Evolutionary conservation across 768 basidiomycete species (phyloP), one percentile per base, ranked within the genome.

Genomic region (Mycena amicta): DNA sequence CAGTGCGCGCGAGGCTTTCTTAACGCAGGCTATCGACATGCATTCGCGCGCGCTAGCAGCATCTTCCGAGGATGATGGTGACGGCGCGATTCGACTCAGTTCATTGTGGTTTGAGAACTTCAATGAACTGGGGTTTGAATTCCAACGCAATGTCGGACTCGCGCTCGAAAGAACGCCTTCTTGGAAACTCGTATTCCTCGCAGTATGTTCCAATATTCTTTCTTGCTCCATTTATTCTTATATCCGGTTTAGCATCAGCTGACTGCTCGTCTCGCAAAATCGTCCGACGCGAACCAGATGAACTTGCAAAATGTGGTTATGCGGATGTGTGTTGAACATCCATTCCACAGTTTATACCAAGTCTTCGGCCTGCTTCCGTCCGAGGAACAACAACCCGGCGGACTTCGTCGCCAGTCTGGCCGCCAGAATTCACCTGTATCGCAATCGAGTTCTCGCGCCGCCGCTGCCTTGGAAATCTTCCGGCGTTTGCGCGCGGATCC

Each of bases 91-190:
- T 53, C 86, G 93, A 12, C 78, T 99, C 27, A 88, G 86, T 63
- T 95, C 95, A 1, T 80, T 98, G 2, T 98, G 96, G 97, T 87
- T 98, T 60, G 84, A 89, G 1, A 92, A 94, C 66, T 90, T 94
- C 62, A 84, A 89, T 40, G 82, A 87, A 60, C 72, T 69, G 45
- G 70, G 73, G 45, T 71, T 84, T 23, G 81, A 81, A 16, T 63
- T 80, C 5, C 75, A 74, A 55, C 68, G 50, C 61, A 73, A 50
- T 61, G 88, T 70, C 64, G 75, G 33, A 41, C 62, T 56, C 1
- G 81, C 85, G 2, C 70, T 94, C 8, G 71, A 72, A 47, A 77
- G 80, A 2, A 82, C 95, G 37, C 91, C 95, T 1, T 92, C 95
- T 0, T 81, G 84, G 59, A 98, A 98, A 71, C 90, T 98, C 67